Evolutionary conservation across 2,329 filamentous ascomycete genomes (phyloP), one percentile per base, ranked within the genome.

Genomic region (Acrocalymma vagum): DNA sequence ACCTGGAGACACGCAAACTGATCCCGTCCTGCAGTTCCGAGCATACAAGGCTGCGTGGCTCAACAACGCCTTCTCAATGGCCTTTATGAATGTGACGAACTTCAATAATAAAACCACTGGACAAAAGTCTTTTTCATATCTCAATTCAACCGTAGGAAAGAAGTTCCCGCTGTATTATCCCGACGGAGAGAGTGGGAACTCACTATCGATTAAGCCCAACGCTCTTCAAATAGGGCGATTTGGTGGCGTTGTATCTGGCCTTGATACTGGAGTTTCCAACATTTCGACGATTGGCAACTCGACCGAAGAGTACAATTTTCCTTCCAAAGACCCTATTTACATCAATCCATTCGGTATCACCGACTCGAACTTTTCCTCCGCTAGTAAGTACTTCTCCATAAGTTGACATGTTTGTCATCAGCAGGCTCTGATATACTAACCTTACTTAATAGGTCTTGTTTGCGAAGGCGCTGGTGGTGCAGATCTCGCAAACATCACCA

Each of bases 41-140:
- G 76, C 76, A 0, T 76, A 74, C 40, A 69, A 71, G 41, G 73
- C 68, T 1, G 76, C 74, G 0, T 76, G 63, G 66, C 45, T 74
- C 5, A 69, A 67, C 25, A 78, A 78, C 48, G 60, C 51, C 3
- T 63, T 63, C 14, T 63, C 64, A 3, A 72, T 73, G 68, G 24
- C 69, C 2, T 72, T 64, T 24, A 45, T 72, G 35, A 77, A 76
- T 44, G 53, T 76, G 9, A 72, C 72, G 2, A 60, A 60, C 26
- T 14, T 38, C 8, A 20, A 9, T 6, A 48, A 51, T 14, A 24
- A 39, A 8, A 39, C 31, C 9, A 15, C 26, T 9, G 51, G 36
- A 16, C 29, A 56, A 3, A 29, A 52, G 21, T 42, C 68, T 1
- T 74, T 67, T 30, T 49, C 50, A 1, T 73, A 74, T 43, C 37